Evolutionary conservation across 225 moss, liverwort and hornwort species (phyloP).

Genomic region (Antitrichia curtipendula): DNA sequence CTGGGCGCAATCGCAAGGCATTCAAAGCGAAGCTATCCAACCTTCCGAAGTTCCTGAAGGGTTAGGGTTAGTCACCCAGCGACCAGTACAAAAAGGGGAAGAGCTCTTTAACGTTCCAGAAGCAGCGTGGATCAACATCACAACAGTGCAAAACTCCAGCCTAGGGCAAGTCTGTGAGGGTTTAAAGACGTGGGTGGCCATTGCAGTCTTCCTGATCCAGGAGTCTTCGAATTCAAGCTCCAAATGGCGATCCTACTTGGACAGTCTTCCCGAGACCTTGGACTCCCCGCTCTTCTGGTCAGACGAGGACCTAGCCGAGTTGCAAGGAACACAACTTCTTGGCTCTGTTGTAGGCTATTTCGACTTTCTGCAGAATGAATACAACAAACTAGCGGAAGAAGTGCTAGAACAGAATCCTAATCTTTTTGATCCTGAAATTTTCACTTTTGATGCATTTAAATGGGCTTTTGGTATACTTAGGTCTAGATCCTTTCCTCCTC

Average conservation of each 20-base stretch:
- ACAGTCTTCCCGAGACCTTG: constrained; percentile 44
- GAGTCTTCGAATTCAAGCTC: constrained; percentile 52
- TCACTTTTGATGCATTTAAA: constrained; percentile 56
- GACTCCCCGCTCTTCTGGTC: constrained; percentile 92
- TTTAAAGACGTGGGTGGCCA: constrained; percentile 65
- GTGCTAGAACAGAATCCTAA: constrained; percentile 20
- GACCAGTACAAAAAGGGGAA: constrained; percentile 55
- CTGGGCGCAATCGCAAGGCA: constrained; percentile 38
- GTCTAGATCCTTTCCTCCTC: constrained; percentile 76
- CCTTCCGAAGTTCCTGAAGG: constrained; percentile 26
- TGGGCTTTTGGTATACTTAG: constrained; percentile 90
- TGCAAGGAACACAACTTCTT: constrained; percentile 81
- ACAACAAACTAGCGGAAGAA: constrained; percentile 26
- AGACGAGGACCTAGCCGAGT: constrained; percentile 58
- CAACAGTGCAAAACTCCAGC: constrained; percentile 37
- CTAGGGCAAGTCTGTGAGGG: constrained; percentile 36
- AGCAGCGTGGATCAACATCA: constrained; percentile 57
- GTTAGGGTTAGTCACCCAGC: constrained; percentile 56
- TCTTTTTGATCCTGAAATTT: constrained; percentile 40
- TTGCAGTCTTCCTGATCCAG: constrained; percentile 59
- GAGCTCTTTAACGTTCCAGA: constrained; percentile 59
- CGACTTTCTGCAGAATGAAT: constrained; percentile 73
- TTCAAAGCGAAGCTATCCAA: constrained; percentile 10
- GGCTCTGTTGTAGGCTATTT: constrained; percentile 57
- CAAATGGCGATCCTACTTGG: constrained; percentile 70